Percentiles rank a stretch among this genome's conserved stretches.
Conservation (phyloP, 208 protist species). For the Naegleria gruberi region DNA sequence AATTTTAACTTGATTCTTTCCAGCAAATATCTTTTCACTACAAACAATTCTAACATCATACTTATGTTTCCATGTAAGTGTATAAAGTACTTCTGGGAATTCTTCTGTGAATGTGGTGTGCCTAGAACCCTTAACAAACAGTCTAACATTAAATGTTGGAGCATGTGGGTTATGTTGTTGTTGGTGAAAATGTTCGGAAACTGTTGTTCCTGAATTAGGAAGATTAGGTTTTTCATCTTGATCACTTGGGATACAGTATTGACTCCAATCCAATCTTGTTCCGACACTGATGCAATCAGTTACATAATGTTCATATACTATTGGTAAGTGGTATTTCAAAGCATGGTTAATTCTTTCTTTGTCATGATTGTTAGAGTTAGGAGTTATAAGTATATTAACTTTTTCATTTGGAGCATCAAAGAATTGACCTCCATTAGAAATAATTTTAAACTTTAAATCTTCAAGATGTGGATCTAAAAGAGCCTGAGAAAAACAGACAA, state of each 20-base stretch:
- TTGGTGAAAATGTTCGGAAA: not conserved
- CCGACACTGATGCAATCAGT: not conserved
- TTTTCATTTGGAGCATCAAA: not conserved
- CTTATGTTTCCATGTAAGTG: slow-evolving; percentile 18
- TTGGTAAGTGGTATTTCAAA: not conserved
- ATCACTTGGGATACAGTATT: not conserved
- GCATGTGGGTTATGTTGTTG: not conserved
- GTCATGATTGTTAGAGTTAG: not conserved
- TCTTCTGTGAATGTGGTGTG: not conserved
- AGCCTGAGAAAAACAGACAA: not conserved
- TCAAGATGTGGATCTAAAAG: not conserved
- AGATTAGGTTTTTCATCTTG: not conserved
- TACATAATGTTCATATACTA: not conserved
- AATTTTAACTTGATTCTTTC: not conserved
- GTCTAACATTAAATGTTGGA: not conserved
- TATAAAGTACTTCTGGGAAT: slow-evolving; percentile 20
- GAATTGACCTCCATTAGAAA: not conserved
- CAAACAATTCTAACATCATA: not conserved
- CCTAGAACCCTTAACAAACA: slow-evolving; percentile 10
- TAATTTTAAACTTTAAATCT: slow-evolving; percentile 11
- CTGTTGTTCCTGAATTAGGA: not conserved
- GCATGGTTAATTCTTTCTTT: not conserved
- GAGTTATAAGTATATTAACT: not conserved
- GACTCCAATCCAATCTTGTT: not conserved
- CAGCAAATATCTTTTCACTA: not conserved